Conservation (phyloP, 805 yeast genomes). For the Zygosaccharomyces bisporus region DNA sequence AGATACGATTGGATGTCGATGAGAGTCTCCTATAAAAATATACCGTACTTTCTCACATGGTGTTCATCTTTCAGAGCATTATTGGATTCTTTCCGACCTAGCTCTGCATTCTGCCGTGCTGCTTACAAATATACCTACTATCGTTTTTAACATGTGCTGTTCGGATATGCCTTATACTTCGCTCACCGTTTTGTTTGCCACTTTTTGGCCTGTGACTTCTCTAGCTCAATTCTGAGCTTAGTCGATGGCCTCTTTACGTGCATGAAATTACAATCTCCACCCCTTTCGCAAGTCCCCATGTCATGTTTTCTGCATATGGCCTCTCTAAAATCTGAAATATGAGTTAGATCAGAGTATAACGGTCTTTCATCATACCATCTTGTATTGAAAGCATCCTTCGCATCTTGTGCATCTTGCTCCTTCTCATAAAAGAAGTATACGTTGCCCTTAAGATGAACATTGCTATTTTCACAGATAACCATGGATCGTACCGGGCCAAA, state of each 20-base stretch:
- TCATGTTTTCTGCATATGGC: constrained; percentile 76
- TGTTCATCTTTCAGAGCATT: too few relatives aligned
- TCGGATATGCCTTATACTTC: background rate
- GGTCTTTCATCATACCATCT: constrained; percentile 84
- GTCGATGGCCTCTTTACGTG: constrained; percentile 61
- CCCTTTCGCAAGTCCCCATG: constrained; percentile 62
- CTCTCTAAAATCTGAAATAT: constrained; percentile 65
- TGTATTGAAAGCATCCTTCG: constrained; percentile 59
- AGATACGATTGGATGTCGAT: too few relatives aligned
- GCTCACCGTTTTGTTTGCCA: constrained; percentile 9
- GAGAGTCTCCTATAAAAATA: too few relatives aligned
- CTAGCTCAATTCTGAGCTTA: constrained; percentile 42
- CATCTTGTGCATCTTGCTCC: constrained; percentile 55
- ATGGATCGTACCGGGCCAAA: constrained; percentile 55
- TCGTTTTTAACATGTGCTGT: background rate
- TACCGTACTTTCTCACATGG: too few relatives aligned
- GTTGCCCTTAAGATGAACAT: constrained; percentile 80
- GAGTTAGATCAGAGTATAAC: constrained; percentile 71
- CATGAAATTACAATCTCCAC: constrained; percentile 82
- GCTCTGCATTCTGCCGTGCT: too few relatives aligned
- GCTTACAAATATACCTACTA: too few relatives aligned
- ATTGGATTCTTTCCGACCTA: too few relatives aligned
- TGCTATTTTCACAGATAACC: constrained; percentile 77
- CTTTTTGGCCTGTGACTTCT: constrained; percentile 38
- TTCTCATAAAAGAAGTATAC: constrained; percentile 65